These are phyloP conservation scores for Xylaria sp. DNA, from an alignment of 2,329 filamentous ascomycete genomes.

Conservation along the genomic window DNA sequence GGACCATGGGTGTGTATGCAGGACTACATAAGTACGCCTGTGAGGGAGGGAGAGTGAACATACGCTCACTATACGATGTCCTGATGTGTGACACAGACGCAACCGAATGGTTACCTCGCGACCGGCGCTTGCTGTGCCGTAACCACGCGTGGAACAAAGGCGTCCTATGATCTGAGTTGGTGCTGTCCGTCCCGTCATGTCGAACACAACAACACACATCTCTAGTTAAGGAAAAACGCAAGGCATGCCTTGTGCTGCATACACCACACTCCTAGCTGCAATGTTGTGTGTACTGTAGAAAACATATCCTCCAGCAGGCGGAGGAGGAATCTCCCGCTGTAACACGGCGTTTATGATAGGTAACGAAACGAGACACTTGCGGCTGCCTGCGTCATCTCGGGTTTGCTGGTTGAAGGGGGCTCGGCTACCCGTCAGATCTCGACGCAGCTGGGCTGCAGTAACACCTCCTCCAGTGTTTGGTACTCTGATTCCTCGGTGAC, in stretches of 20 bases:
- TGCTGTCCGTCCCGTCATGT: not conserved
- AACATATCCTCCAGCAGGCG: not conserved
- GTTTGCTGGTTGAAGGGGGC: slow-evolving; percentile 12
- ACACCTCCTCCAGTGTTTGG: not conserved
- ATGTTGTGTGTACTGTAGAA: not conserved
- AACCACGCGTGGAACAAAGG: slow-evolving; percentile 19
- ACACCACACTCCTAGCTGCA: not conserved
- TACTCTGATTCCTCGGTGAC: not conserved
- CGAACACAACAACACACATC: not conserved
- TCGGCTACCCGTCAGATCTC: slow-evolving; percentile 20
- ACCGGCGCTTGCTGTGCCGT: slow-evolving; percentile 34
- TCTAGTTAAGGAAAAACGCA: not conserved
- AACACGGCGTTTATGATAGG: not conserved
- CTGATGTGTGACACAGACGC: slow-evolving; percentile 10
- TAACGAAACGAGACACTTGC: not conserved
- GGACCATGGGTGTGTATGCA: slow-evolving; percentile 20
- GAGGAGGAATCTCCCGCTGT: not conserved
- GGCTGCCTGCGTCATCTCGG: slow-evolving; percentile 27
- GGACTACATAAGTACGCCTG: slow-evolving; percentile 21
- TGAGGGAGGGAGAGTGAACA: slow-evolving; percentile 1
- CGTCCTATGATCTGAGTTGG: not conserved
- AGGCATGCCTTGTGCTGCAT: not conserved
- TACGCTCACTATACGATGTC: not conserved
- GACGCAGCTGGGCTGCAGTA: slow-evolving; percentile 2
- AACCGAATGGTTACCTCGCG: slow-evolving; percentile 25